Evolutionary conservation across 257 asterid genomes (phyloP), one percentile per base, ranked within the genome.

Genomic region (Jacaranda mimosifolia): DNA sequence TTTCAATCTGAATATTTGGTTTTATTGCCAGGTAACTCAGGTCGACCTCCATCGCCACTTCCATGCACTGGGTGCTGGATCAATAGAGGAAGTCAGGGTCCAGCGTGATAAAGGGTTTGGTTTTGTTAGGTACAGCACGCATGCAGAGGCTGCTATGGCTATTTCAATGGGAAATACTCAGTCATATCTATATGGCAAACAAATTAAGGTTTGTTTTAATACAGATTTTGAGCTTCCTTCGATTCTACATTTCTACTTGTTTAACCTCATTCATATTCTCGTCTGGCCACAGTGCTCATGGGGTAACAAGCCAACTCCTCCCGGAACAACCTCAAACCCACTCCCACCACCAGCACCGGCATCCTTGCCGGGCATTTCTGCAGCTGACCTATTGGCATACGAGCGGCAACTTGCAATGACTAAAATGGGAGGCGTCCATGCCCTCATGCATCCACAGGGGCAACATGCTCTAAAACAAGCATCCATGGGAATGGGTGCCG

Each of bases 301-400:
- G 98, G 98, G 98, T 18, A 94, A 85, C 96, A 94, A 94, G 85
- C 99, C 99, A 38, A 94, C 99, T 73, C 97, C 98, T 57, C 84
- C 92, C 0, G 98, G 99, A 72, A 91, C 98, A 9, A 74, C 86
- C 79, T 94, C 98, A 6, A 94, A 91, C 78, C 97, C 99, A 1
- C 97, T 91, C 26, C 98, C 98, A 7, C 94, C 94, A 36, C 99
- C 99, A 3, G 91, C 85, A 55, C 92, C 93, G 0, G 88, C 87
- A 21, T 75, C 87, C 42, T 26, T 90, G 74, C 85, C 89, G 1
- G 90, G 91, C 66, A 70, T 91, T 73, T 86, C 91, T 6, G 89
- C 97, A 2, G 80, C 89, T 0, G 96, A 93, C 68, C 80, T 95
- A 26, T 70, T 91, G 82, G 91, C 88, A 5, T 95, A 93, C 14